Evolutionary conservation across 164 flowering plant genomes (phyloP).

Genomic region (Pachysandra terminalis): DNA sequence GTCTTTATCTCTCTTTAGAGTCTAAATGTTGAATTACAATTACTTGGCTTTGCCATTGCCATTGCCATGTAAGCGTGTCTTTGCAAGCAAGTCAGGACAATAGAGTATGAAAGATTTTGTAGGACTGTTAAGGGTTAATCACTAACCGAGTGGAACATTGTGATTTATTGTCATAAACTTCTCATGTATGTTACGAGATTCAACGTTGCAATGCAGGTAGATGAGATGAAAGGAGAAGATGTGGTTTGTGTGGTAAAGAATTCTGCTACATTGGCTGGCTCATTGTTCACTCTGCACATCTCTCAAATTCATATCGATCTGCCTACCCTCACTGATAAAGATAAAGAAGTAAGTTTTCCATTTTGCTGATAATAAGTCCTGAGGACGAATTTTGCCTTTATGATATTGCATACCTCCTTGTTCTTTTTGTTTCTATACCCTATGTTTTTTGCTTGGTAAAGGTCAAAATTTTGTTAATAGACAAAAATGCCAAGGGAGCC

Average conservation of each 20-base stretch:
- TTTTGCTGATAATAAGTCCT: not conserved
- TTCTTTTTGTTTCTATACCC: too few relatives aligned
- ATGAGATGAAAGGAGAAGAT: constrained; percentile 67
- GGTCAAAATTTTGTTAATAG: not conserved
- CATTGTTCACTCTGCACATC: constrained; percentile 73
- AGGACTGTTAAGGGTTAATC: not conserved
- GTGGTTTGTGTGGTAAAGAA: constrained; percentile 75
- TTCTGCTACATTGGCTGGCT: constrained; percentile 69
- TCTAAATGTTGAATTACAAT: not conserved
- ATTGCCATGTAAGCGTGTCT: not conserved
- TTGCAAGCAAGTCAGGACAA: constrained; percentile 1
- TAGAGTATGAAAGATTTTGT: not conserved
- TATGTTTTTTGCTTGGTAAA: not conserved
- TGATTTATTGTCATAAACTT: not conserved
- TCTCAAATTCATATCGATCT: constrained; percentile 75
- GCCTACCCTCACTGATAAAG: constrained; percentile 79
- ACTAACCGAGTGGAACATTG: constrained; percentile 7
- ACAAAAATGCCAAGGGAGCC: not conserved
- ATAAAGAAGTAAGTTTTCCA: constrained; percentile 56
- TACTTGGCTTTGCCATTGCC: not conserved
- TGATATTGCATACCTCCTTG: not conserved
- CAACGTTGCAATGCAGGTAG: constrained; percentile 42
- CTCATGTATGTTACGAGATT: constrained; percentile 1
- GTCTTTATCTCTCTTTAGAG: not conserved
- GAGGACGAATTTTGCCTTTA: not conserved